Evolutionary conservation across 805 yeast genomes (phyloP), one percentile per base, ranked within the genome.

Genomic region (Wickerhamomyces chambardii): DNA sequence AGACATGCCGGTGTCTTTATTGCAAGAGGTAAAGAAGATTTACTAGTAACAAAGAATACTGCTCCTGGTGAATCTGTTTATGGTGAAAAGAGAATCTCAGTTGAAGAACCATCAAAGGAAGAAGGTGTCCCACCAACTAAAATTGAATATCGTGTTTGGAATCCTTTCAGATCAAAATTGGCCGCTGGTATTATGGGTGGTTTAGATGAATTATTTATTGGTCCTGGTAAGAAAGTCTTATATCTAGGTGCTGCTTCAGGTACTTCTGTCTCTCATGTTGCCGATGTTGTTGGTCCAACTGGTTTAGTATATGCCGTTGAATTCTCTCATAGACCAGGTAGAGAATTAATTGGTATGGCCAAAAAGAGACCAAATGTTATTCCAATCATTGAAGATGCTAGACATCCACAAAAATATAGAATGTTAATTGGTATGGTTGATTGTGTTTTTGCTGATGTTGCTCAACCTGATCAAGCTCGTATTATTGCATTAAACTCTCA

Each of bases 181-280:
- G 98, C 98, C 61, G 98, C 98, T 44, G 98, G 98, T 84, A 85
- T 92, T 50, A 84, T 92, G 86, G 98, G 98, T 70, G 98, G 98
- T 83, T 69, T 92, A 51, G 98, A 90, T 62, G 97, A 92, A 70
- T 68, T 92, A 52, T 94, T 87, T 73, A 84, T 92, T 66, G 94
- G 84, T 38, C 98, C 98, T 57, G 98, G 98, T 59, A 86, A 84
- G 71, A 92, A 92, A 73, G 97, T 92, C 36, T 73, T 92, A 45
- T 92, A 92, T 66, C 68, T 92, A 56, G 98, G 98, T 77, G 98
- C 98, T 56, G 98, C 98, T 52, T 86, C 96, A 38, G 98, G 98
- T 74, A 92, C 98, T 36, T 89, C 97, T 38, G 98, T 92, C 40
- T 86, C 96, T 35, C 98, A 92, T 66, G 98, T 92, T 58, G 74